These are phyloP conservation scores for Monosporozyma yasuniensis DNA, from an alignment of 805 yeast species.

Conservation along the genomic window DNA sequence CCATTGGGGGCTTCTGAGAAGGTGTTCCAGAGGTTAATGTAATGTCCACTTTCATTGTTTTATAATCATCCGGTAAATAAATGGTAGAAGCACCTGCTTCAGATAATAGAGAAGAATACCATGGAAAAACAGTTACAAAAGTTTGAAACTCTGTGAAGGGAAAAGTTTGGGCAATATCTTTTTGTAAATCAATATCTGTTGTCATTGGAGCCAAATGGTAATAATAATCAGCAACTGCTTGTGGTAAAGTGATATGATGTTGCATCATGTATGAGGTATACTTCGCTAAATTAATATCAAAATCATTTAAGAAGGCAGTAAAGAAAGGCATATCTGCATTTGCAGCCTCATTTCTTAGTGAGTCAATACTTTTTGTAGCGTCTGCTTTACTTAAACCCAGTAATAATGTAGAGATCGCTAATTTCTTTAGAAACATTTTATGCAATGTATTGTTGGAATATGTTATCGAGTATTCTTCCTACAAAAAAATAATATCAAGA, in stretches of 20 bases:
- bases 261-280: constrained; percentile 32
- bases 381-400: background rate
- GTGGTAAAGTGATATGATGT: constrained; percentile 29
- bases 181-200: constrained; percentile 18
- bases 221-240: constrained; percentile 29
- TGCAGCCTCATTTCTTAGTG: constrained; percentile 25
- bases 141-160: constrained; percentile 33
- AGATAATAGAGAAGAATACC: constrained; percentile 22
- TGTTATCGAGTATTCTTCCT: background rate
- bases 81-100: constrained; percentile 17
- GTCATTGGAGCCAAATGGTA: constrained; percentile 23
- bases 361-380: background rate
- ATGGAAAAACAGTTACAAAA: constrained; percentile 29
- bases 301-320: constrained; percentile 28
- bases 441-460: background rate
- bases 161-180: constrained; percentile 25
- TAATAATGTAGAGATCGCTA: background rate
- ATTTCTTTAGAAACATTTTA: background rate
- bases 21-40: background rate
- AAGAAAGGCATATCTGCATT: constrained; percentile 27
- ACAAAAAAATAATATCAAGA: background rate
- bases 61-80: constrained; percentile 22
- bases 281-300: constrained; percentile 17
- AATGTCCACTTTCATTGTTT: background rate
- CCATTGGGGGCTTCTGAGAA: background rate